phyloP scores from a whole-genome alignment of 768 basidiomycete genomes.

The Obba rivulosa region DNA sequence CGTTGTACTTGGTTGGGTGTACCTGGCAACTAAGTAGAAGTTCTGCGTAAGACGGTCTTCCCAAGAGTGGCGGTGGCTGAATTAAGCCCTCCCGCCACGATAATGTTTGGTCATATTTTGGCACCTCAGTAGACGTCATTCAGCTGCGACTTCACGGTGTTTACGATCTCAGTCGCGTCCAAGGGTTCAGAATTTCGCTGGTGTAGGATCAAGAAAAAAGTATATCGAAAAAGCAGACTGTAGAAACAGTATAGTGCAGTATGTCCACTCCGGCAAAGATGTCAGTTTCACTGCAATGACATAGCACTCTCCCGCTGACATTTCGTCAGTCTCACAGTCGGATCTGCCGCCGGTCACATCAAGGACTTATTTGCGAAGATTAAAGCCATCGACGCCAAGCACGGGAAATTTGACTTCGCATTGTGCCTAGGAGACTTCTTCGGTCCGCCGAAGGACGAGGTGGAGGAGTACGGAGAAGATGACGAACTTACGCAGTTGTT shows the following conservation, averaged over 20 bases:
- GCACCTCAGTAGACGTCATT: background rate
- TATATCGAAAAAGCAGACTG: too few relatives aligned
- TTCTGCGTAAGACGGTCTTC: too few relatives aligned
- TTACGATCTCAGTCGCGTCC: slow-evolving; percentile 1
- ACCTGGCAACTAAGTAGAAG: too few relatives aligned
- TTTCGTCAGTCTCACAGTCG: slow-evolving; percentile 60
- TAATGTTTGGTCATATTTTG: too few relatives aligned
- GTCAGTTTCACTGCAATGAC: slow-evolving; percentile 6
- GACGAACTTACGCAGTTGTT: slow-evolving; percentile 58
- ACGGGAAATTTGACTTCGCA: slow-evolving; percentile 86
- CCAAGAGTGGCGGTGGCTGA: too few relatives aligned
- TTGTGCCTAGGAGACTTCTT: slow-evolving; percentile 87
- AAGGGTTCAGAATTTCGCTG: too few relatives aligned
- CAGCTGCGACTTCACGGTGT: background rate
- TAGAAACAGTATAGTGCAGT: background rate
- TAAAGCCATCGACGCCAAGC: slow-evolving; percentile 79
- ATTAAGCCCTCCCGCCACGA: too few relatives aligned
- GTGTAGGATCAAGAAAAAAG: too few relatives aligned
- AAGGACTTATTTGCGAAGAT: slow-evolving; percentile 75
- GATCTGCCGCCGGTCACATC: slow-evolving; percentile 73
- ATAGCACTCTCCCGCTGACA: background rate
- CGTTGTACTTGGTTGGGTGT: too few relatives aligned
- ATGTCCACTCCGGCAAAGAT: slow-evolving; percentile 17
- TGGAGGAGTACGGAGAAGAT: slow-evolving; percentile 28
- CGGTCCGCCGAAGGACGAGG: slow-evolving; percentile 41